Percentiles rank a stretch among this genome's conserved stretches.
Evolutionary conservation across 768 basidiomycete species (phyloP).

Genomic region (Mycena chlorophos): DNA sequence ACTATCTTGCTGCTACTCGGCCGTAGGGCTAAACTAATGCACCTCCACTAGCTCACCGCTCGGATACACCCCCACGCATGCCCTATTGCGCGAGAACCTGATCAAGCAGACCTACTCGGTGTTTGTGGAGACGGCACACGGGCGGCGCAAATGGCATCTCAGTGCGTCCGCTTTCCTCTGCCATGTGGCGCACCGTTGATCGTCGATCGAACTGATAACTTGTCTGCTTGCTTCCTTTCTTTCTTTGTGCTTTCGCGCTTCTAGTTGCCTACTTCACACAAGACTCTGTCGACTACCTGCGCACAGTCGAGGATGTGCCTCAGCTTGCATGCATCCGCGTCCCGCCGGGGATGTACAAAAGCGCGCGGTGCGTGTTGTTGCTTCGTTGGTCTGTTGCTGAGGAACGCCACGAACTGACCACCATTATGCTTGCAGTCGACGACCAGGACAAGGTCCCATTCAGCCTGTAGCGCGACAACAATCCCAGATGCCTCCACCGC

Average conservation of each 20-base stretch:
- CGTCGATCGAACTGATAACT: slow-evolving; percentile 11
- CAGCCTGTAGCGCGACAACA: not conserved
- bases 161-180: slow-evolving; percentile 49
- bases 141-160: slow-evolving; percentile 80
- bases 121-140: slow-evolving; percentile 62
- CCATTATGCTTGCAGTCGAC: not conserved
- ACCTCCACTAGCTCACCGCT: slow-evolving; percentile 24
- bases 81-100: slow-evolving; percentile 45
- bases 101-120: slow-evolving; percentile 84
- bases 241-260: no score
- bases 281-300: slow-evolving; percentile 56
- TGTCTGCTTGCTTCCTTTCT: not conserved
- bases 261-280: slow-evolving; percentile 78
- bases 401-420: no score
- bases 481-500: not conserved
- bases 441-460: not conserved
- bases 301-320: slow-evolving; percentile 60
- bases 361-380: slow-evolving; percentile 56
- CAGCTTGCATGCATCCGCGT: slow-evolving; percentile 53
- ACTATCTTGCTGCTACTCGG: not conserved
- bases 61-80: slow-evolving; percentile 27
- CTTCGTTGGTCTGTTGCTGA: slow-evolving; percentile 5
- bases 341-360: slow-evolving; percentile 62
- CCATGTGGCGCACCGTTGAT: slow-evolving; percentile 3
- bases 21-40: slow-evolving; percentile 1